Evolutionary conservation across 345 rosid species (phyloP).

Genomic region (Boechera stricta): DNA sequence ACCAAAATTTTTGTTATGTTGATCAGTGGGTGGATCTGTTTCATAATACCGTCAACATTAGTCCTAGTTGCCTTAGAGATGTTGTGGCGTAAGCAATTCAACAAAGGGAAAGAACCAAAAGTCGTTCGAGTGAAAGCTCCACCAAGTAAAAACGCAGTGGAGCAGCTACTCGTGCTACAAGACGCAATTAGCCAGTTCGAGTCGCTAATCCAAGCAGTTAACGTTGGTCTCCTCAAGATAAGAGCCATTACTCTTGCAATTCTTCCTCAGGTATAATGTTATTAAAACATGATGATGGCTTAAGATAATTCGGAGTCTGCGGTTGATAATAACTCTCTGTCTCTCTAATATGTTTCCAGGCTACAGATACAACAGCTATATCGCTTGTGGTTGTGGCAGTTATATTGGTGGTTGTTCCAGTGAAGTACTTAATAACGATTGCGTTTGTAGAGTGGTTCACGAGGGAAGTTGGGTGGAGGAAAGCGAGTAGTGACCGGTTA

Average conservation of each 20-base stretch:
- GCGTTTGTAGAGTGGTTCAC: conserved; percentile 77
- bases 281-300: background rate
- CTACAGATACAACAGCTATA: conserved; percentile 74
- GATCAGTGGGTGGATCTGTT: conserved; percentile 77
- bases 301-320: background rate
- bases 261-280: conserved; percentile 69
- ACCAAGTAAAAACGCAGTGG: conserved; percentile 82
- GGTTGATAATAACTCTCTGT: background rate
- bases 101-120: conserved; percentile 59
- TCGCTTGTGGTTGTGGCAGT: conserved; percentile 58
- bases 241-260: conserved; percentile 85
- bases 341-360: conserved; percentile 52
- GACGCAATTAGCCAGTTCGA: conserved; percentile 74
- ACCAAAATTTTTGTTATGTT: conserved; percentile 12
- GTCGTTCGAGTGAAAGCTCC: conserved; percentile 70
- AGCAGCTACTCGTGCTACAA: conserved; percentile 82
- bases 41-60: conserved; percentile 61
- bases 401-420: conserved; percentile 63
- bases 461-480: conserved; percentile 73
- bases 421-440: conserved; percentile 55
- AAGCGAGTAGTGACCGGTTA: conserved; percentile 69
- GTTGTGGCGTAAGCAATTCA: conserved; percentile 66
- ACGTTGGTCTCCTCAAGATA: conserved; percentile 80
- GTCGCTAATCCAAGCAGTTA: conserved; percentile 75
- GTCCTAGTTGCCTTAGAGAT: conserved; percentile 59